Percentiles rank a stretch among this genome's conserved stretches.
These are phyloP conservation scores for Gossypium schwendimanii DNA, from an alignment of 441 rosid species.

Conservation along the genomic window DNA sequence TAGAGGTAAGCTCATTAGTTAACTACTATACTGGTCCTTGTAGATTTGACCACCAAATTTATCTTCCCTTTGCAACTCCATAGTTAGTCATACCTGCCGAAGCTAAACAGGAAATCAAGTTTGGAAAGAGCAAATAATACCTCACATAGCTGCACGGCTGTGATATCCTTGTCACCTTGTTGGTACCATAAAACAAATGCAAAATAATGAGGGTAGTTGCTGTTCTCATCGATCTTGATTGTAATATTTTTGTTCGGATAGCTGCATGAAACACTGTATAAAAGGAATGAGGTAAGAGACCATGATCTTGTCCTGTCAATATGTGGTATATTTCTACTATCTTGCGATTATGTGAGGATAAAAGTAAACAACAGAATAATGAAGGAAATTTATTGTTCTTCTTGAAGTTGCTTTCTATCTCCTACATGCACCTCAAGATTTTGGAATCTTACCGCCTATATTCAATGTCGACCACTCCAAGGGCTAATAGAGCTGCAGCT, in stretches of 20 bases:
- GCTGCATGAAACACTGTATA: slow-evolving; percentile 54
- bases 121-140: slow-evolving; percentile 21
- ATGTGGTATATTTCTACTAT: neutral
- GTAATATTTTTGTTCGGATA: slow-evolving; percentile 49
- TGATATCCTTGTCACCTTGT: slow-evolving; percentile 57
- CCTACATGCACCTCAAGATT: neutral
- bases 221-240: slow-evolving; percentile 53
- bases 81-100: neutral
- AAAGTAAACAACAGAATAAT: neutral
- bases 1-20: neutral
- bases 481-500: slow-evolving; percentile 35
- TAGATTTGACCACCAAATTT: neutral
- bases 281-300: neutral
- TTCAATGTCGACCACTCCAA: slow-evolving; percentile 46
- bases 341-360: neutral
- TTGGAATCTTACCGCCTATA: slow-evolving; percentile 43
- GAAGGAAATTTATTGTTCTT: neutral
- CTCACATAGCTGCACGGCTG: slow-evolving; percentile 69
- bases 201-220: slow-evolving; percentile 51
- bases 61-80: neutral
- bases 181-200: slow-evolving; percentile 59
- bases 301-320: neutral
- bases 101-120: neutral
- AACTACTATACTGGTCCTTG: neutral
- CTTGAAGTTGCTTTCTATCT: neutral